Percentiles rank a stretch among this genome's conserved stretches.
phyloP scores from a whole-genome alignment of 2,329 filamentous ascomycete species.

The Leptographium lundbergii region DNA sequence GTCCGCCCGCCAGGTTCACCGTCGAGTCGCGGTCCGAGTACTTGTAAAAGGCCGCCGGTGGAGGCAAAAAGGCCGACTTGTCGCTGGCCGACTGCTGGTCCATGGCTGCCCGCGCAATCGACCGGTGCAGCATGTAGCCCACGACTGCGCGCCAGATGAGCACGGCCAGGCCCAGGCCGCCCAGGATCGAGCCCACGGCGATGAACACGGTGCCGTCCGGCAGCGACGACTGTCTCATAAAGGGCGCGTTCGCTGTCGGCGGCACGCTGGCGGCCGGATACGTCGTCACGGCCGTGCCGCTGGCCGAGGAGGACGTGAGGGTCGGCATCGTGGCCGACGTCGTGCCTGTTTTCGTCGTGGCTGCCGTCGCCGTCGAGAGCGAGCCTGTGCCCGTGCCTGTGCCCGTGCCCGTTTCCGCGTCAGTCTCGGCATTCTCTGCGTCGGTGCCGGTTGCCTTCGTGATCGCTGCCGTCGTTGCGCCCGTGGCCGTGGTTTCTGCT shows the following conservation, averaged over 20 bases:
- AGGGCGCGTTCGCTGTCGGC: conserved; percentile 72
- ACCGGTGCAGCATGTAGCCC: conserved; percentile 83
- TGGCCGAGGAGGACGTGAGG: conserved; percentile 23
- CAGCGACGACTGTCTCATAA: conserved; percentile 74
- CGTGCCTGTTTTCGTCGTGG: background rate
- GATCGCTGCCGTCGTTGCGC: conserved; percentile 5
- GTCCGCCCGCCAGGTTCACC: conserved; percentile 14
- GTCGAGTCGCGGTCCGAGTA: conserved; percentile 44
- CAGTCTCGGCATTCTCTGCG: background rate
- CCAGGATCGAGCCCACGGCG: conserved; percentile 76
- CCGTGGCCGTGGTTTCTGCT: background rate
- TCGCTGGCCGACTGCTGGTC: conserved; percentile 57
- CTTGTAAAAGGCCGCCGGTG: conserved; percentile 45
- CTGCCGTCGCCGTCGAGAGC: background rate
- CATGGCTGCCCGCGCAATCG: conserved; percentile 73
- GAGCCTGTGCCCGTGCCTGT: too few species aligned
- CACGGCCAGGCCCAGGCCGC: conserved; percentile 68
- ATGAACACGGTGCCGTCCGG: conserved; percentile 97
- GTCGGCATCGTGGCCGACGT: conserved; percentile 23
- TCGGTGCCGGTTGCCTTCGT: background rate
- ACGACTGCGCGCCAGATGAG: conserved; percentile 80
- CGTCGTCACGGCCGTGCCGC: conserved; percentile 26
- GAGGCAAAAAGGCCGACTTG: conserved; percentile 50
- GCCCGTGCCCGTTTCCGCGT: background rate
- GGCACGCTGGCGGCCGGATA: conserved; percentile 68